Evolutionary conservation across 2,329 filamentous ascomycete species (phyloP).

Genomic region (Elsinoe australis): DNA sequence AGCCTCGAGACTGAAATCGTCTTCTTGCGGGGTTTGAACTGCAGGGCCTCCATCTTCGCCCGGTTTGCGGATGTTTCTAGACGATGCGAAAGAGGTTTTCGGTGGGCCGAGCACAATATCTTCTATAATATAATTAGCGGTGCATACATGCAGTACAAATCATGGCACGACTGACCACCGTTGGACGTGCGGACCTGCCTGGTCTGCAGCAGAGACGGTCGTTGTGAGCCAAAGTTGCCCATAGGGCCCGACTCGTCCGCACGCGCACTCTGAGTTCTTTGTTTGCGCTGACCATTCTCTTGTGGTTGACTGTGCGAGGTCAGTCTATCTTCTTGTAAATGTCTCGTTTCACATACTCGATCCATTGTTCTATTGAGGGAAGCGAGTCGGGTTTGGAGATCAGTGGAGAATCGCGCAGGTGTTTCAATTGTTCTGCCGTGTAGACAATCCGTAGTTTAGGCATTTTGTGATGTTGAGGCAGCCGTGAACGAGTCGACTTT

Average conservation of each 20-base stretch:
- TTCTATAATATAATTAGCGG: slow-evolving; percentile 50
- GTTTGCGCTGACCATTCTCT: slow-evolving; percentile 20
- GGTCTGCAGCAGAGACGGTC: slow-evolving; percentile 27
- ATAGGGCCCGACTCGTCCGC: slow-evolving; percentile 28
- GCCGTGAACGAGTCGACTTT: too few relatives aligned
- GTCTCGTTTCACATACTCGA: slow-evolving; percentile 58
- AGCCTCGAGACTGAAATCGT: slow-evolving; percentile 32
- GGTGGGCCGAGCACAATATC: slow-evolving; percentile 82
- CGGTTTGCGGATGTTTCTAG: slow-evolving; percentile 45
- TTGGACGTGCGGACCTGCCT: slow-evolving; percentile 20
- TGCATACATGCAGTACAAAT: too few relatives aligned
- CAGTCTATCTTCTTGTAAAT: slow-evolving; percentile 1
- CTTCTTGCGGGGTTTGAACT: slow-evolving; percentile 31
- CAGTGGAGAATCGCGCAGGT: slow-evolving; percentile 72
- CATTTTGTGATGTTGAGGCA: slow-evolving; percentile 21
- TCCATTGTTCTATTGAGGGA: slow-evolving; percentile 87
- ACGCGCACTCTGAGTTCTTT: slow-evolving; percentile 18
- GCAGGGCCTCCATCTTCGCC: slow-evolving; percentile 28
- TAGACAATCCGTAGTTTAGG: slow-evolving; percentile 50
- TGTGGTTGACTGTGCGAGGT: slow-evolving; percentile 18
- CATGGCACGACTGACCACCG: too few relatives aligned
- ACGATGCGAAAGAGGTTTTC: slow-evolving; percentile 74
- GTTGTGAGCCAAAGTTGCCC: slow-evolving; percentile 32
- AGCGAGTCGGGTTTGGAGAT: slow-evolving; percentile 71
- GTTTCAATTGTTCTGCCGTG: slow-evolving; percentile 65